phyloP scores from a whole-genome alignment of 2,329 filamentous ascomycete genomes.

The Colletotrichum eremochloae region DNA sequence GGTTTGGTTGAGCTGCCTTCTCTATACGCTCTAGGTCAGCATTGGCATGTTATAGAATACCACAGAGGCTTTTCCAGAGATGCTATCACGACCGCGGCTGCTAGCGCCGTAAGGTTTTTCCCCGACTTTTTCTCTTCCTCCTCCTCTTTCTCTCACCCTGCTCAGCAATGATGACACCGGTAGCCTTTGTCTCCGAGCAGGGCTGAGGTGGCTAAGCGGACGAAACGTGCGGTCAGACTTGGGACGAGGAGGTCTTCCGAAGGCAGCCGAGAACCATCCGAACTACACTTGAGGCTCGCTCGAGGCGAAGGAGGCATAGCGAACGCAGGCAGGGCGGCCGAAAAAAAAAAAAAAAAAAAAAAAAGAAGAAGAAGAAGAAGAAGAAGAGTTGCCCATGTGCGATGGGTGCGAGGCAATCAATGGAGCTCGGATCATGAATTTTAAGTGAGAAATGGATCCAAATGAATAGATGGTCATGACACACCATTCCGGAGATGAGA shows the following conservation, averaged over 20 bases:
- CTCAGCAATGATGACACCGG: background rate
- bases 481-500: too few relatives aligned
- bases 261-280: background rate
- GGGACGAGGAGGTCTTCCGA: background rate
- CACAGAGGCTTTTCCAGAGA: background rate
- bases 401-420: background rate
- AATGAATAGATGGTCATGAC: background rate
- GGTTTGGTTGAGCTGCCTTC: background rate
- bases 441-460: background rate
- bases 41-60: background rate
- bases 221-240: background rate
- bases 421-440: background rate
- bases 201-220: slow-evolving; percentile 4
- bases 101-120: background rate
- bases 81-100: background rate
- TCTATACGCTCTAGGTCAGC: too few relatives aligned
- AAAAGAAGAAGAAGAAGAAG: too few relatives aligned
- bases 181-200: background rate
- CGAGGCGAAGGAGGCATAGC: slow-evolving; percentile 7
- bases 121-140: background rate
- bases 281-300: background rate
- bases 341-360: too few relatives aligned
- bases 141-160: too few relatives aligned
- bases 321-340: background rate
- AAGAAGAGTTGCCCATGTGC: background rate